These are phyloP conservation scores for Typha latifolia DNA, from an alignment of 176 grass and related monocot genomes.

Conservation along the genomic window DNA sequence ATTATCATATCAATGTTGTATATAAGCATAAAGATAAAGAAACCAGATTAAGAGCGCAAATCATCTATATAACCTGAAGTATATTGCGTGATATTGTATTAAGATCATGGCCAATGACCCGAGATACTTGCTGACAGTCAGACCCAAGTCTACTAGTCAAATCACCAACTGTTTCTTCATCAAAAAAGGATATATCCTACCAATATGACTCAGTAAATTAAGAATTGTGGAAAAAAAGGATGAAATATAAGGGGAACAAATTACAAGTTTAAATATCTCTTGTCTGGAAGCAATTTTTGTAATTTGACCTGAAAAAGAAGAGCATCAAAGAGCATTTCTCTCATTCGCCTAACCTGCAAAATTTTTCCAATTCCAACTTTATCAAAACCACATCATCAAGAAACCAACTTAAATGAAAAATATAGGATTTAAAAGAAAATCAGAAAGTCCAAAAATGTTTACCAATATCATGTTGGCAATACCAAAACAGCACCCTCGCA, in stretches of 20 bases:
- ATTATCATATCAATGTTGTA: conserved; percentile 11
- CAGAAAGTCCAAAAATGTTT: conserved; percentile 40
- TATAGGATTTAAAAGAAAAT: background rate
- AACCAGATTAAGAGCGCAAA: conserved; percentile 4
- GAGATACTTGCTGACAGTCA: conserved; percentile 97
- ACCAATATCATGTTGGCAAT: conserved; percentile 99
- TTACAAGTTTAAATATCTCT: background rate
- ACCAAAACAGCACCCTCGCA: conserved; percentile 91
- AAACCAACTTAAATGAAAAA: background rate
- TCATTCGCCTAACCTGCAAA: conserved; percentile 78
- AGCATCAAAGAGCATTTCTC: conserved; percentile 86
- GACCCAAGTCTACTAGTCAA: conserved; percentile 97
- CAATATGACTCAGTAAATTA: conserved; percentile 1
- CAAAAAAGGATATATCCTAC: conserved; percentile 91
- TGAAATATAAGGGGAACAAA: background rate
- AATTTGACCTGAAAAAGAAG: conserved; percentile 84
- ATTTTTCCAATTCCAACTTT: conserved; percentile 3
- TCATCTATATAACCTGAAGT: conserved; percentile 57
- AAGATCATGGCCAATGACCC: conserved; percentile 94
- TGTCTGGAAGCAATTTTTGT: background rate
- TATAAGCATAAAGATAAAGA: background rate
- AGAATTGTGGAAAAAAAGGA: background rate
- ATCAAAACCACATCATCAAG: background rate
- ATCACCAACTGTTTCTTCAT: conserved; percentile 97
- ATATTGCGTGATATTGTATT: conserved; percentile 93